Percentiles rank a stretch among this genome's conserved stretches.
phyloP scores from a whole-genome alignment of 2,329 filamentous ascomycete species.

The Pseudogymnoascus sp. region DNA sequence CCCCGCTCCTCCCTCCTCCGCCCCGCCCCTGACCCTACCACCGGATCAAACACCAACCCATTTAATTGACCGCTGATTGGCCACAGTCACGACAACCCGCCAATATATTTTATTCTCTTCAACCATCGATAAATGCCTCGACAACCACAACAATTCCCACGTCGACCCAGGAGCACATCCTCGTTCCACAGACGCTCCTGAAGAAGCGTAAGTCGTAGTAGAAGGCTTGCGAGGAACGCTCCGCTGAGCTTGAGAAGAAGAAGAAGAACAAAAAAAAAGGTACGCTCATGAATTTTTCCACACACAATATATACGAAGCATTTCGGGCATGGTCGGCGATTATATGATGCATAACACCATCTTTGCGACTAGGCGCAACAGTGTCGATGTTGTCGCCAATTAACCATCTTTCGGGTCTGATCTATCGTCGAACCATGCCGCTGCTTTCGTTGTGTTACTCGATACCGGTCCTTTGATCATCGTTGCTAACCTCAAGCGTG shows the following conservation, averaged over 20 bases:
- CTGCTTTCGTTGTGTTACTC: slow-evolving; percentile 12
- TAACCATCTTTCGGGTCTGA: slow-evolving; percentile 99
- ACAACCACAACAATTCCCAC: slow-evolving; percentile 55
- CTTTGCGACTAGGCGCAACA: slow-evolving; percentile 76
- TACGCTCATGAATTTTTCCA: slow-evolving; percentile 33
- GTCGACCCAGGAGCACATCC: slow-evolving; percentile 88
- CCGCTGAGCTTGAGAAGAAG: slow-evolving; percentile 72
- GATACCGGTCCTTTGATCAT: slow-evolving; percentile 13
- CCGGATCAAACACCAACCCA: background rate
- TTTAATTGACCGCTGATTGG: background rate
- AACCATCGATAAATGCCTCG: slow-evolving; percentile 20
- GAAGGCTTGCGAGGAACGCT: slow-evolving; percentile 90
- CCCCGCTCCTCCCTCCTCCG: background rate
- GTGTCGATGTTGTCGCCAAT: slow-evolving; percentile 95
- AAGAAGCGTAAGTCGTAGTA: slow-evolving; percentile 99
- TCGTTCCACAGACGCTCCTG: slow-evolving; percentile 98
- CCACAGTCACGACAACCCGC: background rate
- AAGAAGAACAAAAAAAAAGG: slow-evolving; percentile 53
- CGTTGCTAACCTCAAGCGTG: slow-evolving; percentile 32
- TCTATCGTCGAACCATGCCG: slow-evolving; percentile 23
- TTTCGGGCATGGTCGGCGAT: slow-evolving; percentile 33
- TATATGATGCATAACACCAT: slow-evolving; percentile 83
- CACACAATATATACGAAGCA: slow-evolving; percentile 14
- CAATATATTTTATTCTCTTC: background rate
- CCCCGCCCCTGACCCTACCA: slow-evolving; percentile 2